Base-by-base conservation (phyloP, 1,139 yeast species). In the Geotrichum reessii region DNA sequence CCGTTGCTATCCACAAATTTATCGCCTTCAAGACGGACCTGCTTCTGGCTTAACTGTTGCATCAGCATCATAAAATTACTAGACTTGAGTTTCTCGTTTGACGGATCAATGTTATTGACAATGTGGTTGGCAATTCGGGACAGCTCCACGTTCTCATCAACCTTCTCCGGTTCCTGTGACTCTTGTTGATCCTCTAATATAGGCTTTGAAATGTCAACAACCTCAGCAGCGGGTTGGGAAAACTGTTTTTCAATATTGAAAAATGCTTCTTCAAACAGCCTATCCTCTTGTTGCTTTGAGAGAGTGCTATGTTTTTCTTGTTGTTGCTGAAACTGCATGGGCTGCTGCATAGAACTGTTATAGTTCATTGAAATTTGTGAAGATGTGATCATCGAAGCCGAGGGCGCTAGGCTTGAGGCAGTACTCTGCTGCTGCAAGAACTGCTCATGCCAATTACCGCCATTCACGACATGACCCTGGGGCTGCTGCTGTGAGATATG, bases 21-120 rank as follows among this genome's bases (percentile, higher is more conserved):
- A 44, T 70, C 67, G 11, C 71, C 73, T 27, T 69, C 67, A 9
- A 75, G 64, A 12, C 64, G 64, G 19, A 71, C 72, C 53, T 70
- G 65, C 51, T 66, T 65, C 48, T 69, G 68, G 27, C 74, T 65
- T 17, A 76, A 65, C 56, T 72, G 69, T 46, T 68, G 68, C 78
- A 76, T 75, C 47, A 76, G 66, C n/a, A 69, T 66, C 69, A 76
- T 67, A 61, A 76, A 76, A 46, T 72, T 67, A 51, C 76, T 72
- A 54, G 69, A 66, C 57, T 68, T 64, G 62, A 76, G 71, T 61
- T 76, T 75, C 46, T 66, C 66, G 17, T 69, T 62, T n/a, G 62
- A 59, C 27, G 60, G 61, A 17, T 59, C 63, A 44, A 71, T 65
- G n/a, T 67, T 63, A 33, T 62, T 52, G 4, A 72, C 65, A 57